Conservation (phyloP, 1,284 basidiomycete genomes). For the Vanrija sp. region DNA sequence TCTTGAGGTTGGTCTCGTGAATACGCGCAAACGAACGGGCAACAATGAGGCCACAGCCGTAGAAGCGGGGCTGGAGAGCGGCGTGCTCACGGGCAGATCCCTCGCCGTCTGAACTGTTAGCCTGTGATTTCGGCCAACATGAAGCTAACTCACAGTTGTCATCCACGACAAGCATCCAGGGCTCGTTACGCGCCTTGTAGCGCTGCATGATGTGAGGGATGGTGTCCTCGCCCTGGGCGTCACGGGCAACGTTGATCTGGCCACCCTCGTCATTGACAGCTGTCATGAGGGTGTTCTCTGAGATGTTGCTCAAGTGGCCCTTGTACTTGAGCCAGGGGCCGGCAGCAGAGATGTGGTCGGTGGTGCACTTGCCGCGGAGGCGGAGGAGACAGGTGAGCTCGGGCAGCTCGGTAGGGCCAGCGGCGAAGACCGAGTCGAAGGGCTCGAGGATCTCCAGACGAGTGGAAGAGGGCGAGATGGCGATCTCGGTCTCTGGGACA, state of each 20-base stretch:
- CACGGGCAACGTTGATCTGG: constrained; percentile 82
- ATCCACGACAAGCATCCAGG: constrained; percentile 94
- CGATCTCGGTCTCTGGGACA: constrained; percentile 70
- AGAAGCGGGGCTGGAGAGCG: constrained; percentile 92
- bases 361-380: constrained; percentile 95
- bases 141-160: constrained; percentile 60
- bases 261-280: constrained; percentile 91
- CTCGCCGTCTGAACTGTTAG: constrained; percentile 66
- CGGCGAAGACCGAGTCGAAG: constrained; percentile 74
- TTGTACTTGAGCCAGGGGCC: constrained; percentile 98
- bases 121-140: neutral
- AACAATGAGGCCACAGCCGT: constrained; percentile 78
- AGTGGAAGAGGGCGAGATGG: constrained; percentile 74
- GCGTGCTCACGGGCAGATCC: constrained; percentile 86
- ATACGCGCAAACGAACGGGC: constrained; percentile 96
- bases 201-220: constrained; percentile 86
- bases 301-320: constrained; percentile 89
- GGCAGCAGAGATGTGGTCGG: constrained; percentile 85
- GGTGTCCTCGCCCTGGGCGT: constrained; percentile 65
- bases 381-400: constrained; percentile 78
- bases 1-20: constrained; percentile 95
- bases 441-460: constrained; percentile 84
- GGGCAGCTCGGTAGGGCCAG: constrained; percentile 68
- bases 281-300: constrained; percentile 81
- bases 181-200: constrained; percentile 72